Evolutionary conservation across 352 stramenopile species (phyloP).

Genomic region (Globisporangium rhizosaccharum): DNA sequence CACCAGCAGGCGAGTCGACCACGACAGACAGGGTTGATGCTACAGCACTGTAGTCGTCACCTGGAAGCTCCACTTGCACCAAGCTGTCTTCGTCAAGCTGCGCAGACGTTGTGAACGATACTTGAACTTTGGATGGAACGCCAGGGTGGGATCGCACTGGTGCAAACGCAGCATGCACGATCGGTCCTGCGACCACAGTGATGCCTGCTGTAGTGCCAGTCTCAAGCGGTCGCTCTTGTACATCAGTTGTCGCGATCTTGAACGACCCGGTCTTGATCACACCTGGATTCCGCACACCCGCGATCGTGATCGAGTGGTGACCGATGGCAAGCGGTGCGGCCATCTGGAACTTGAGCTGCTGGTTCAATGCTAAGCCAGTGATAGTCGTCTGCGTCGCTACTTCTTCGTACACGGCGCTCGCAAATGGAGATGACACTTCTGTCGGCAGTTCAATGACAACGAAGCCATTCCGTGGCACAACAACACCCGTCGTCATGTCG

Average conservation of each 20-base stretch:
- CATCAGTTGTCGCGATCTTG: constrained; percentile 29
- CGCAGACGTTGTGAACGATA: constrained; percentile 49
- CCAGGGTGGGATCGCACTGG: constrained; percentile 34
- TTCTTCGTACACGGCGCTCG: constrained; percentile 16
- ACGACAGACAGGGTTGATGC: constrained; percentile 17
- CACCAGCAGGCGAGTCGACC: constrained; percentile 15
- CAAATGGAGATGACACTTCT: constrained; percentile 7
- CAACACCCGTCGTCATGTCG: constrained; percentile 11
- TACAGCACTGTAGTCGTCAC: constrained; percentile 32
- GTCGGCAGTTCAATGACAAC: constrained; percentile 17
- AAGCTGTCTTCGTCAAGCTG: constrained; percentile 29
- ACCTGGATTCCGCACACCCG: constrained; percentile 3
- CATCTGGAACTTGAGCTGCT: constrained; percentile 4
- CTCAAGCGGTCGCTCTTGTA: constrained; percentile 29
- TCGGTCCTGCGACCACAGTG: constrained; percentile 23
- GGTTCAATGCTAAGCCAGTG: background rate
- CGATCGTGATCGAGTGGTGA: constrained; percentile 1
- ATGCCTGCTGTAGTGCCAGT: constrained; percentile 20
- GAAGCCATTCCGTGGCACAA: constrained; percentile 20
- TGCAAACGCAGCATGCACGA: constrained; percentile 27
- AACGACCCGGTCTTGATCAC: constrained; percentile 24
- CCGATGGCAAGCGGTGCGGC: background rate
- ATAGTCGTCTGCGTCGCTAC: background rate
- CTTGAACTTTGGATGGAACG: constrained; percentile 30
- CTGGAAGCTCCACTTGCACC: constrained; percentile 32